phyloP scores from a whole-genome alignment of 148 eudicot genomes.

The Linanthus parryae region DNA sequence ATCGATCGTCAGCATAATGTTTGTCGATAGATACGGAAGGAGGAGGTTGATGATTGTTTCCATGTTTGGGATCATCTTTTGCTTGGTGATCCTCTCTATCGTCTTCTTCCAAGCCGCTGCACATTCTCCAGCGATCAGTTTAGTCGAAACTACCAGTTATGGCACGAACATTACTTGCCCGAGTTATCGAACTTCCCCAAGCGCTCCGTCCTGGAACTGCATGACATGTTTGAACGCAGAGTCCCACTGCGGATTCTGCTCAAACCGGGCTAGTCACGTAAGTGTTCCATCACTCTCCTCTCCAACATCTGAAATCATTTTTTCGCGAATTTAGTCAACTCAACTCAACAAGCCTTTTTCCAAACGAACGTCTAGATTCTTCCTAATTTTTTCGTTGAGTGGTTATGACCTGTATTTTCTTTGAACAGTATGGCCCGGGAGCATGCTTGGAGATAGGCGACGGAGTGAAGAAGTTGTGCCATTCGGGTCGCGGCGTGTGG shows the following conservation, averaged over 20 bases:
- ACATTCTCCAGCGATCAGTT: constrained; percentile 18
- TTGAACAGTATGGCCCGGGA: constrained; percentile 23
- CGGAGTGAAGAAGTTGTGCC: constrained; percentile 5
- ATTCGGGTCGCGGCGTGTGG: constrained; percentile 17
- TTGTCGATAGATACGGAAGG: constrained; percentile 36
- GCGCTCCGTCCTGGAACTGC: constrained; percentile 29
- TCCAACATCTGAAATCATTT: no score
- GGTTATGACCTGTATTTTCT: no score
- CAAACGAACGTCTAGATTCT: no score
- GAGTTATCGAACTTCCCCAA: not conserved
- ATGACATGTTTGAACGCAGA: constrained; percentile 20
- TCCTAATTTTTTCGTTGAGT: no score
- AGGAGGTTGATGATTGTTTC: constrained; percentile 34
- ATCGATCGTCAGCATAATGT: constrained; percentile 29
- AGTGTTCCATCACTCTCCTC: no score
- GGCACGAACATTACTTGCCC: constrained; percentile 25
- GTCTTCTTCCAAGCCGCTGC: constrained; percentile 24
- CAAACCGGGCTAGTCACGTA: constrained; percentile 11
- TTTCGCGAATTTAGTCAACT: no score
- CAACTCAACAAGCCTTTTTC: no score
- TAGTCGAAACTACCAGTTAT: constrained; percentile 11
- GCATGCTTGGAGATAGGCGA: constrained; percentile 17
- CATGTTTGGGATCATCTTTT: constrained; percentile 28
- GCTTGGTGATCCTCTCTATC: constrained; percentile 25
- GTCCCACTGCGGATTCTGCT: constrained; percentile 22